Percentiles rank a stretch among this genome's conserved stretches.
Evolutionary conservation across 768 basidiomycete species (phyloP).

Genomic region (Trametes cingulata): DNA sequence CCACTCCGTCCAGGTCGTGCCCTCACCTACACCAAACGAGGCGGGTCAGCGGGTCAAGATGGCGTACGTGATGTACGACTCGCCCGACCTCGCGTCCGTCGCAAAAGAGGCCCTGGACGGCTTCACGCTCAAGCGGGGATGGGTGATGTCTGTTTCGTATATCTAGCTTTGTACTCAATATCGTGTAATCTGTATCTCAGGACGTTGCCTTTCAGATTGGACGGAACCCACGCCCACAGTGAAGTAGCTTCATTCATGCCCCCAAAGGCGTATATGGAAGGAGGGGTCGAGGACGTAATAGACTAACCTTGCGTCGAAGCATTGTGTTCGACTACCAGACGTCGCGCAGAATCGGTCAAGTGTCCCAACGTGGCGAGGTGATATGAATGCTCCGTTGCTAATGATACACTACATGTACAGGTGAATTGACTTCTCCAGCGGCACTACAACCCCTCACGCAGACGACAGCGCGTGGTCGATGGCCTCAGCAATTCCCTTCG

Average conservation of each 20-base stretch:
- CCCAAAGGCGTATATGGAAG: no score
- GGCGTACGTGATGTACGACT: slow-evolving; percentile 80
- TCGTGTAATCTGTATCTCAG: slow-evolving; percentile 19
- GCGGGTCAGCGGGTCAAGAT: slow-evolving; percentile 70
- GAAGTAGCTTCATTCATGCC: no score
- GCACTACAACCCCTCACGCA: background rate
- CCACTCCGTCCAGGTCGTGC: slow-evolving; percentile 66
- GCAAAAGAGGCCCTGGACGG: slow-evolving; percentile 85
- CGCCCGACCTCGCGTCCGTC: slow-evolving; percentile 66
- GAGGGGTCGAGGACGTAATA: no score
- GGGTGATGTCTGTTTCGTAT: slow-evolving; percentile 80
- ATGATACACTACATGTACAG: slow-evolving; percentile 1
- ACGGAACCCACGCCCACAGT: no score
- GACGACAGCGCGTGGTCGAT: slow-evolving; percentile 51
- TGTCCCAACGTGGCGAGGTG: no score
- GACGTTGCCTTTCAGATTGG: slow-evolving; percentile 2
- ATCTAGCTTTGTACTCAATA: slow-evolving; percentile 39
- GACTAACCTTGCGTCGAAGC: no score
- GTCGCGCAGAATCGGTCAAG: no score
- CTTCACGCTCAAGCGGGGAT: slow-evolving; percentile 84
- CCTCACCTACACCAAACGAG: slow-evolving; percentile 67
- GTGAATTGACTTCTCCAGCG: slow-evolving; percentile 13
- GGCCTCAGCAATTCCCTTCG: slow-evolving; percentile 54
- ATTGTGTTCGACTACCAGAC: no score
- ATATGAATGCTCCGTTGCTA: background rate